Conservation (phyloP, 805 yeast genomes). For the Spathaspora arborariae region DNA sequence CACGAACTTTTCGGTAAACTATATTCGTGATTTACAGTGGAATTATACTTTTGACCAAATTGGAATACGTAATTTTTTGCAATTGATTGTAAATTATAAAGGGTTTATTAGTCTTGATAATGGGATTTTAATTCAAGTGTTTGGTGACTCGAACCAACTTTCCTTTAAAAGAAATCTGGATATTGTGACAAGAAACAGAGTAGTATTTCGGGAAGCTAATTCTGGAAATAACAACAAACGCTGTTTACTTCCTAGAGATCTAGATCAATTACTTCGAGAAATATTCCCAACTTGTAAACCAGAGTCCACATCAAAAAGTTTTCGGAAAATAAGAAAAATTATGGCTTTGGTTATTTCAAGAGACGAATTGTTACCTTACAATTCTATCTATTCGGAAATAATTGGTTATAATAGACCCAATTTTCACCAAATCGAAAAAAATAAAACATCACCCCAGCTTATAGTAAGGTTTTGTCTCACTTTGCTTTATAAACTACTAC, state of each 20-base stretch:
- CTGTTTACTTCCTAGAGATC: background rate
- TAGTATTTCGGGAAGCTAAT: background rate
- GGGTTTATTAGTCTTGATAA: constrained; percentile 19
- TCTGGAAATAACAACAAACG: background rate
- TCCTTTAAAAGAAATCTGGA: background rate
- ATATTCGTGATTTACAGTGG: constrained; percentile 45
- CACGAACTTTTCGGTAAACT: constrained; percentile 29
- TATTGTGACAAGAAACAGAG: background rate
- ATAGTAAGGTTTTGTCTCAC: constrained; percentile 43
- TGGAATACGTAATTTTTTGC: constrained; percentile 38
- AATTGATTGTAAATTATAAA: constrained; percentile 33
- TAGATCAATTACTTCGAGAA: background rate
- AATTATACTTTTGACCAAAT: constrained; percentile 32
- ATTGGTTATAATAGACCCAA: constrained; percentile 5
- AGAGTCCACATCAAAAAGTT: constrained; percentile 2
- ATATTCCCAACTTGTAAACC: background rate
- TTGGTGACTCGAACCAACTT: constrained; percentile 16
- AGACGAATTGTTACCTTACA: constrained; percentile 33
- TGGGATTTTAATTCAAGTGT: constrained; percentile 19
- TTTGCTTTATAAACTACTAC: constrained; percentile 47
- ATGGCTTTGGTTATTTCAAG: constrained; percentile 18
- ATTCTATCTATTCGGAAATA: constrained; percentile 34
- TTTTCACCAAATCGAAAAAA: constrained; percentile 23
- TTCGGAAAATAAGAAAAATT: constrained; percentile 1
- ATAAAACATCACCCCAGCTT: constrained; percentile 22